phyloP scores from a whole-genome alignment of 129 eudicot genomes.

The Ambrosia artemisiifolia region DNA sequence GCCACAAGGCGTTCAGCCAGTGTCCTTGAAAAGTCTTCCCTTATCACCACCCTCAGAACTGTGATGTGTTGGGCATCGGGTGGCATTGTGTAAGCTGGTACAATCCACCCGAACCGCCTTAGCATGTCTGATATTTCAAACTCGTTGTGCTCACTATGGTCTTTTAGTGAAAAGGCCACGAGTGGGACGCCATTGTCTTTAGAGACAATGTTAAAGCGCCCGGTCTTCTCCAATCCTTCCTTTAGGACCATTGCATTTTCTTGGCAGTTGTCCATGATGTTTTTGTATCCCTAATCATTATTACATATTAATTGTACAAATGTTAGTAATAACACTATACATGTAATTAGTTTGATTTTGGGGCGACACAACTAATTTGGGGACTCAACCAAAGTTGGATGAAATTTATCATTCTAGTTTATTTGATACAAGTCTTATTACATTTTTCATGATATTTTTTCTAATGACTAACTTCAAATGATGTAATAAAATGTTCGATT shows the following conservation, averaged over 20 bases:
- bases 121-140: slow-evolving; percentile 80
- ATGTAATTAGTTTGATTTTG: not conserved
- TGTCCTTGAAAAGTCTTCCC: slow-evolving; percentile 82
- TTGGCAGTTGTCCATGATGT: slow-evolving; percentile 74
- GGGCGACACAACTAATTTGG: no score
- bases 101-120: slow-evolving; percentile 87
- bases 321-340: not conserved
- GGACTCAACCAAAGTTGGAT: no score
- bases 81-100: slow-evolving; percentile 97
- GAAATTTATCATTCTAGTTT: no score
- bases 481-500: no score
- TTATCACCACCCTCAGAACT: slow-evolving; percentile 67
- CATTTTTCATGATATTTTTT: no score
- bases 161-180: slow-evolving; percentile 77
- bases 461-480: no score
- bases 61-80: slow-evolving; percentile 72
- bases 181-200: slow-evolving; percentile 75
- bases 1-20: slow-evolving; percentile 70
- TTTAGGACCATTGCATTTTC: slow-evolving; percentile 58
- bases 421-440: no score
- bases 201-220: slow-evolving; percentile 62
- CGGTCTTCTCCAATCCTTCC: slow-evolving; percentile 62
- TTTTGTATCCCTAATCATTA: slow-evolving; percentile 64
- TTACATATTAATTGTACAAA: not conserved
- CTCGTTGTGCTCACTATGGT: slow-evolving; percentile 66